Conservation (phyloP, 2,329 filamentous ascomycete species). For the Paraphoma sp. region DNA sequence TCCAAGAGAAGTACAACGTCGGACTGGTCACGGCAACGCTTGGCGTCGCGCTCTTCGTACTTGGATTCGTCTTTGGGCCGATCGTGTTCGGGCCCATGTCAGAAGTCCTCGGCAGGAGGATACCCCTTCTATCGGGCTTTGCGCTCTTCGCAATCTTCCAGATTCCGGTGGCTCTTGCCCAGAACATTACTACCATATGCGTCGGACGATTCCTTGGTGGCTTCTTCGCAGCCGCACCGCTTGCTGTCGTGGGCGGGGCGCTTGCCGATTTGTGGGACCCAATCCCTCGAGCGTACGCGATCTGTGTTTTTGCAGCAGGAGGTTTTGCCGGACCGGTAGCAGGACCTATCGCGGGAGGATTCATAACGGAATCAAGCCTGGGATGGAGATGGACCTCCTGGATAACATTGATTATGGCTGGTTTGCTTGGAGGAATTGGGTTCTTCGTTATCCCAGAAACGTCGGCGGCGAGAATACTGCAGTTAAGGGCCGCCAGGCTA, state of each 20-base stretch:
- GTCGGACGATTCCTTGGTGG: slow-evolving; percentile 61
- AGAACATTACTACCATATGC: slow-evolving; percentile 60
- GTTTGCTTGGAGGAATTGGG: slow-evolving; percentile 10
- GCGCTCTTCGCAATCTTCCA: slow-evolving; percentile 50
- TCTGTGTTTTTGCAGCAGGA: slow-evolving; percentile 45
- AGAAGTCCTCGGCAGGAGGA: slow-evolving; percentile 56
- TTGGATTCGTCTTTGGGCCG: slow-evolving; percentile 58
- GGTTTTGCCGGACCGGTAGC: slow-evolving; percentile 45
- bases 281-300: slow-evolving; percentile 44
- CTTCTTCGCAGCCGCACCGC: slow-evolving; percentile 55
- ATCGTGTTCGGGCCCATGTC: slow-evolving; percentile 57
- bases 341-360: slow-evolving; percentile 57
- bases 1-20: slow-evolving; percentile 58
- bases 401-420: slow-evolving; percentile 47
- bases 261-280: slow-evolving; percentile 47
- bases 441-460: slow-evolving; percentile 26
- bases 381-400: slow-evolving; percentile 48
- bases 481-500: slow-evolving; percentile 36
- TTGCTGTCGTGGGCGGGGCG: slow-evolving; percentile 44
- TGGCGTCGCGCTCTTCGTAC: slow-evolving; percentile 57
- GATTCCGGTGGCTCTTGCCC: slow-evolving; percentile 47
- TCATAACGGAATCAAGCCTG: slow-evolving; percentile 41
- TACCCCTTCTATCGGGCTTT: slow-evolving; percentile 41
- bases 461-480: slow-evolving; percentile 38
- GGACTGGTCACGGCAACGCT: slow-evolving; percentile 55